These are phyloP conservation scores for Fusarium subtropicale DNA, from an alignment of 2,329 filamentous ascomycete genomes.

Conservation along the genomic window DNA sequence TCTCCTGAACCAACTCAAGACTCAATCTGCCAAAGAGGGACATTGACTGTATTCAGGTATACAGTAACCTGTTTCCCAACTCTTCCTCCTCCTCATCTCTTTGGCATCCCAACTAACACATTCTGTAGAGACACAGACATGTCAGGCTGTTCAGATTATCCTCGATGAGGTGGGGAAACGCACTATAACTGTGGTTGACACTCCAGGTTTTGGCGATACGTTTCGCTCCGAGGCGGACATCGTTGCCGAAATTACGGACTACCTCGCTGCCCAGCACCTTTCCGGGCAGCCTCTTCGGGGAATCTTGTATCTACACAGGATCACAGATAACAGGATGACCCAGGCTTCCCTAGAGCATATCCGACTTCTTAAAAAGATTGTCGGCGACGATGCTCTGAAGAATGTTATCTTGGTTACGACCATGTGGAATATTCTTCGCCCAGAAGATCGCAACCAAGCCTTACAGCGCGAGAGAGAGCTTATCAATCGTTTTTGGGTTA, in stretches of 20 bases:
- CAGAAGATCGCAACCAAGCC: neutral
- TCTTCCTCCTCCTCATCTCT: too few species aligned
- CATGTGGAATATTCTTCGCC: neutral
- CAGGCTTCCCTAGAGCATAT: neutral
- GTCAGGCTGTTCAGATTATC: neutral
- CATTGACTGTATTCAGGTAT: neutral
- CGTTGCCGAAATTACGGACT: neutral
- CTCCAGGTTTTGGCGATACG: neutral
- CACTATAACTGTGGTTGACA: neutral
- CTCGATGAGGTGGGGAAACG: neutral
- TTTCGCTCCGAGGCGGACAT: neutral
- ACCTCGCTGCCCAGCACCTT: neutral
- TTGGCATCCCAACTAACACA: too few species aligned
- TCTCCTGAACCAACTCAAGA: neutral
- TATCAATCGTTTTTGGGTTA: neutral
- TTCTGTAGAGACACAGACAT: neutral
- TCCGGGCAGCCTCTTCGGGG: neutral
- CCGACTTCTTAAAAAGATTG: neutral
- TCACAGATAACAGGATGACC: neutral
- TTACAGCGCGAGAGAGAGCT: neutral
- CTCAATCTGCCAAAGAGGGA: neutral
- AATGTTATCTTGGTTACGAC: slow-evolving; percentile 1
- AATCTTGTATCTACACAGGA: neutral
- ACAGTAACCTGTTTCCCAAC: too few species aligned
- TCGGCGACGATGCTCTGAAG: neutral